These are phyloP conservation scores for Aegilops longissima DNA, from an alignment of 176 grass and related monocot genomes.

Conservation along the genomic window DNA sequence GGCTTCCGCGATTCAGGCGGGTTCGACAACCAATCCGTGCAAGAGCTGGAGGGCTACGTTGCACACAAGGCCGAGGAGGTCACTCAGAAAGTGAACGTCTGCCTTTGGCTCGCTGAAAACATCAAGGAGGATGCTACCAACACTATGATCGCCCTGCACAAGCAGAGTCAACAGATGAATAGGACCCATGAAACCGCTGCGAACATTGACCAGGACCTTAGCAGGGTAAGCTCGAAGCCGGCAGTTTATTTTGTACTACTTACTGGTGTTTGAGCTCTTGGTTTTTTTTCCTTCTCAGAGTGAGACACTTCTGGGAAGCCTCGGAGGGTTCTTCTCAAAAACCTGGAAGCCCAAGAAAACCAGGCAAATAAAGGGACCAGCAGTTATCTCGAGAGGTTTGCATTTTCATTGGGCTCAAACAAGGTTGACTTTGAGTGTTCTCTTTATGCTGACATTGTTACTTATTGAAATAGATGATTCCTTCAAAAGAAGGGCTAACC, in stretches of 20 bases:
- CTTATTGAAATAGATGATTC: slow-evolving; percentile 37
- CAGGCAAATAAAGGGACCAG: slow-evolving; percentile 39
- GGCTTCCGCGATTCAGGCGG: slow-evolving; percentile 27
- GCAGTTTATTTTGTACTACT: neutral
- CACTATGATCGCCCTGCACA: slow-evolving; percentile 37
- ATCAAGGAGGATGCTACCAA: slow-evolving; percentile 41
- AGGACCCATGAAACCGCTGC: slow-evolving; percentile 28
- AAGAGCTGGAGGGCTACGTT: slow-evolving; percentile 35
- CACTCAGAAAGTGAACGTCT: slow-evolving; percentile 30
- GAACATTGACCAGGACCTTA: slow-evolving; percentile 42
- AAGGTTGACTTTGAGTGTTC: neutral
- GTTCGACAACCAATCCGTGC: slow-evolving; percentile 29
- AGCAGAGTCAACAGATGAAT: slow-evolving; percentile 37
- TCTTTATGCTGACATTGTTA: neutral
- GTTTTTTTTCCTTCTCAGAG: slow-evolving; percentile 10
- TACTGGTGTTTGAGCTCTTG: slow-evolving; percentile 5
- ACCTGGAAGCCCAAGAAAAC: slow-evolving; percentile 48
- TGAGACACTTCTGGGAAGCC: slow-evolving; percentile 37
- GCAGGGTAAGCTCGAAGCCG: slow-evolving; percentile 24
- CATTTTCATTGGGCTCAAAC: neutral
- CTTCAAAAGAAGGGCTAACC: slow-evolving; percentile 37
- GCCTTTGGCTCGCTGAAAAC: slow-evolving; percentile 39
- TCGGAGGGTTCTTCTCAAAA: slow-evolving; percentile 43
- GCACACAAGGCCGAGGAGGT: slow-evolving; percentile 37
- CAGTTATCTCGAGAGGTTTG: slow-evolving; percentile 26